A percentile compares a stretch with the other conserved stretches of the same genome.
These are phyloP conservation scores for Colletotrichum tabaci DNA, from an alignment of 2,329 filamentous ascomycete genomes.

Conservation along the genomic window DNA sequence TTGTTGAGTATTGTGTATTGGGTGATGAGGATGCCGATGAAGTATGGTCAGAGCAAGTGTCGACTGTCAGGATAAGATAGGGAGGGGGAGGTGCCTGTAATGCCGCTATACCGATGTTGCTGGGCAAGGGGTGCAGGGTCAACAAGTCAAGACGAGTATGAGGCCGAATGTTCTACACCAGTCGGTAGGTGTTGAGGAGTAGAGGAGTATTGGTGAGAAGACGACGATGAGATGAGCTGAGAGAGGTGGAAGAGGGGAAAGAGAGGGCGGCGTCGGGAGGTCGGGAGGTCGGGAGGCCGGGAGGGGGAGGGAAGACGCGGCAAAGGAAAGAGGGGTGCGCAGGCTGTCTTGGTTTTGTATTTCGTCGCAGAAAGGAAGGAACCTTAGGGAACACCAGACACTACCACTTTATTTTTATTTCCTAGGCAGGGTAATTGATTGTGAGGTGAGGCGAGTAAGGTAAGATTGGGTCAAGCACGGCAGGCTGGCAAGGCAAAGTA, in stretches of 20 bases:
- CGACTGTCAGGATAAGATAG: not conserved
- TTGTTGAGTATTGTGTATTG: not conserved
- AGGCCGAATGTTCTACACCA: conserved; percentile 11
- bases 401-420: not conserved
- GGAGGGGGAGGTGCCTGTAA: conserved; percentile 9
- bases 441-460: conserved; percentile 11
- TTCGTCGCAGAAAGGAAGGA: conserved; percentile 39
- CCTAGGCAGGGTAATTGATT: no score
- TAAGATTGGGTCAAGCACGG: conserved; percentile 5
- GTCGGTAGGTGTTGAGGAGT: conserved; percentile 17
- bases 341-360: conserved; percentile 42
- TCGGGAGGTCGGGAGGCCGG: not conserved
- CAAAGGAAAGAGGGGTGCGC: conserved; percentile 29
- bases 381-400: conserved; percentile 32
- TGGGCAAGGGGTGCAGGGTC: conserved; percentile 34
- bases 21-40: conserved; percentile 6
- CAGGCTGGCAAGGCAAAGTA: not conserved
- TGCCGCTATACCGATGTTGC: conserved; percentile 33
- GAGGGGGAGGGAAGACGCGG: conserved; percentile 20
- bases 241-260: not conserved
- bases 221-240: conserved; percentile 1
- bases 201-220: conserved; percentile 28
- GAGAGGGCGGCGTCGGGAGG: not conserved
- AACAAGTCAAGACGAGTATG: conserved; percentile 4
- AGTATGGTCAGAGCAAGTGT: conserved; percentile 1